Evolutionary conservation across 78 protist species (phyloP).

Genomic region (slime mould (Dictyostelium discoideum)): DNA sequence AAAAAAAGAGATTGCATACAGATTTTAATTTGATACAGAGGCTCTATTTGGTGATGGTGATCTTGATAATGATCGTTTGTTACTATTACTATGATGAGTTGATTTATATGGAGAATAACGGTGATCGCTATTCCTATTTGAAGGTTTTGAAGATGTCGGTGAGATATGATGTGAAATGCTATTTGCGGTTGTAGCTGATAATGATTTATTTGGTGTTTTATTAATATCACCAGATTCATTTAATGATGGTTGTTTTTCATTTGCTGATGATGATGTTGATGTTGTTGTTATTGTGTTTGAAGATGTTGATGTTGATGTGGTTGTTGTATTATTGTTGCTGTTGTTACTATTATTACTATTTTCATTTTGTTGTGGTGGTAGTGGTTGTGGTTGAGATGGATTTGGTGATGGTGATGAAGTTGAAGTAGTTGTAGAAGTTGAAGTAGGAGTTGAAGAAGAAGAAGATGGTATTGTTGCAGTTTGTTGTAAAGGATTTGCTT

Average conservation of each 20-base stretch:
- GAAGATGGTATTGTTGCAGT: neutral
- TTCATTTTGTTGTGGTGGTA: neutral
- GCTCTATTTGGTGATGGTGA: neutral
- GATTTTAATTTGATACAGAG: neutral
- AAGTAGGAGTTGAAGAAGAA: neutral
- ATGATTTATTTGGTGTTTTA: neutral
- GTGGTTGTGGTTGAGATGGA: neutral
- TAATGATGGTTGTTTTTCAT: neutral
- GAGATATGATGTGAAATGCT: neutral
- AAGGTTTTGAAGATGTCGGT: neutral
- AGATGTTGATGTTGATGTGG: neutral
- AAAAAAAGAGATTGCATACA: neutral
- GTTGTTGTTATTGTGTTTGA: neutral
- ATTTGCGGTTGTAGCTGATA: neutral
- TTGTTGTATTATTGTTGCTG: neutral
- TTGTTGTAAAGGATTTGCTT: conserved; percentile 10
- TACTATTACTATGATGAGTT: neutral
- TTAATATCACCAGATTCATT: neutral
- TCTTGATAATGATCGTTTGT: neutral
- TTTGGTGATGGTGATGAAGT: neutral
- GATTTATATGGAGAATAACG: conserved; percentile 28
- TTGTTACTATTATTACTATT: neutral
- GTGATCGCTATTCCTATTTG: neutral
- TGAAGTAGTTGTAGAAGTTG: neutral
- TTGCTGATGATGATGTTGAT: neutral